Evolutionary conservation across 2,329 filamentous ascomycete species (phyloP), one percentile per base, ranked within the genome.

Genomic region (Berkeleyomyces basicola): DNA sequence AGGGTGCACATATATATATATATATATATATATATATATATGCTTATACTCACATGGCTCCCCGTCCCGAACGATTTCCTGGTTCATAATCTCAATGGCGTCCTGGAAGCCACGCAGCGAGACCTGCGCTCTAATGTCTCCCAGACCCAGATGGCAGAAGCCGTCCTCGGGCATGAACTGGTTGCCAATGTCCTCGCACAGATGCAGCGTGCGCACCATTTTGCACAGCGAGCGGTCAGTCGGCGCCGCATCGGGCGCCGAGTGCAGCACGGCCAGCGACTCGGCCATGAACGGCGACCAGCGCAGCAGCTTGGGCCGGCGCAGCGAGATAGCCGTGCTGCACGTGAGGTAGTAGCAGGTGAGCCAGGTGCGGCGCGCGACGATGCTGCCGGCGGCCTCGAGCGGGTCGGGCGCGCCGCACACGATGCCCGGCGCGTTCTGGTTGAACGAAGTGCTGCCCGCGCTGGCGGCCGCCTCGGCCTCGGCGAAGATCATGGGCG

Each of bases 121-220:
- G 66, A 84, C 81, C 69, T 87, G 84, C 2, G 81, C 82, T 64
- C 83, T 82, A 7, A 79, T 72, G 64, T 90, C 85, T 0, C 78
- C 75, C 44, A 90, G 77, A 7, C 79, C 78, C 11, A 79, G 72
- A 7, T 74, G 74, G 5, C 77, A 75, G 3, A 74, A 74, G 0
- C 82, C 77, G 62, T 90, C 85, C 65, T 89, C 85, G 70, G 85
- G 79, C 4, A 78, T 79, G 65, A 90, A 85, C 67, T 87, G 82
- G 39, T 79, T 74, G 7, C 81, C 80, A 14, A 88, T 79, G 64
- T 90, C 84, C 70, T 90, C 87, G 1, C 81, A 82, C 53, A 90
- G 74, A 60, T 78, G 79, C 66, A 84, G 79, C 37, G 81, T 78
- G 74, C 79, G 81, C 1, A 83, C 78, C 14, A 84, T 73, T 53